Conservation (phyloP, 75 land plant species). For the Isoetes taiwanensis region DNA sequence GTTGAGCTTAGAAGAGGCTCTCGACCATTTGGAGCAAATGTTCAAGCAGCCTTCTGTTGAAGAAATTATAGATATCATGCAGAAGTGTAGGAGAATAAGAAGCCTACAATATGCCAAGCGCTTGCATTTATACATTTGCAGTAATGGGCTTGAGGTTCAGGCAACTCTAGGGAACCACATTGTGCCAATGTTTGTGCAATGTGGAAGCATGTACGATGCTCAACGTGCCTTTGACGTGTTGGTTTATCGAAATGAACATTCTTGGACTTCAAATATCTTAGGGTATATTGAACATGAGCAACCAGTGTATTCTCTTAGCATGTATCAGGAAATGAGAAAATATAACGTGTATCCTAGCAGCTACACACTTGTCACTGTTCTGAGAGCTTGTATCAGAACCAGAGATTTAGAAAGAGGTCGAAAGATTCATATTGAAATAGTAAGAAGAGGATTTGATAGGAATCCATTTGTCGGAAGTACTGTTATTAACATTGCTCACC, state of each 20-base stretch:
- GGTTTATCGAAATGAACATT: background rate
- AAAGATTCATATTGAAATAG: background rate
- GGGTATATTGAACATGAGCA: slow-evolving; percentile 1
- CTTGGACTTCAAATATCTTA: slow-evolving; percentile 11
- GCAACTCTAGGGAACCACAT: slow-evolving; percentile 7
- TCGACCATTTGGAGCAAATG: too few species aligned
- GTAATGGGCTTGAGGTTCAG: too few species aligned
- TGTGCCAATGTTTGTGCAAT: slow-evolving; percentile 2
- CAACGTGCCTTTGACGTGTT: background rate
- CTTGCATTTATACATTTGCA: too few species aligned
- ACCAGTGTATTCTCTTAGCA: background rate
- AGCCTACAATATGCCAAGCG: too few species aligned
- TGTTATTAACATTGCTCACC: too few species aligned
- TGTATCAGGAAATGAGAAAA: background rate
- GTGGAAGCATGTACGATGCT: slow-evolving; percentile 3
- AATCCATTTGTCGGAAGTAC: too few species aligned
- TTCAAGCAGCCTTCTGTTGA: too few species aligned
- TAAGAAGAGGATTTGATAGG: background rate
- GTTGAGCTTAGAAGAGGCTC: too few species aligned
- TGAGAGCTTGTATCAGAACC: background rate
- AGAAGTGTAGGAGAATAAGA: too few species aligned
- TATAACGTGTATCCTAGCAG: background rate
- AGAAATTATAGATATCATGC: too few species aligned
- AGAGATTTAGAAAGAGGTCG: background rate
- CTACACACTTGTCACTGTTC: background rate